phyloP scores from a whole-genome alignment of 192 early-diverging fungal genomes.

The Backusella psychrophila region DNA sequence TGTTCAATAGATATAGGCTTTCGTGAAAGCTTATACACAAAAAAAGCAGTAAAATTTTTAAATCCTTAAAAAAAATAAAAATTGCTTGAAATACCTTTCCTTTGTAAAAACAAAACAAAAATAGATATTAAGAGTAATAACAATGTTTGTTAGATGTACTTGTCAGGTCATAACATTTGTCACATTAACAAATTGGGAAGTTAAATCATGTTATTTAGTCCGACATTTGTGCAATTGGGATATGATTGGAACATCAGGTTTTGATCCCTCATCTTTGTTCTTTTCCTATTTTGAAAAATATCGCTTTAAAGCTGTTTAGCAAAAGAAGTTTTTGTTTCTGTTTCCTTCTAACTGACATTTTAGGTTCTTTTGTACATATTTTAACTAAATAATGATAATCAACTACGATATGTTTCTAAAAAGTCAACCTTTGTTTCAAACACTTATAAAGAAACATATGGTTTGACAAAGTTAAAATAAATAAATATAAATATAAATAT shows the following conservation, averaged over 20 bases:
- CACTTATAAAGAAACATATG: background rate
- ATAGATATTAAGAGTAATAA: background rate
- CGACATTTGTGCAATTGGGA: background rate
- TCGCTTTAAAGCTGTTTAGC: background rate
- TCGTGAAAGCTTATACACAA: background rate
- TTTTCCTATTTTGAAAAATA: background rate
- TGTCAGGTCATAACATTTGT: background rate
- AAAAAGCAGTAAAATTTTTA: conserved; percentile 4
- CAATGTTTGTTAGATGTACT: background rate
- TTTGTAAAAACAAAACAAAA: background rate
- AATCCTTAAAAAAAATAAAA: background rate
- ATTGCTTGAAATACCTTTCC: background rate
- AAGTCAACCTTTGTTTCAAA: background rate
- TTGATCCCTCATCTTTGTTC: background rate
- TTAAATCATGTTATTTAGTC: background rate
- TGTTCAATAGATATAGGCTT: background rate
- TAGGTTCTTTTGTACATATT: background rate
- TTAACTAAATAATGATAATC: background rate
- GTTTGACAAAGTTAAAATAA: background rate
- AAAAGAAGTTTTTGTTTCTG: background rate
- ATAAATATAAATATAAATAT: no score
- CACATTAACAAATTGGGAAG: background rate
- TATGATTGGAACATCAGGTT: background rate
- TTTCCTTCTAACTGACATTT: background rate
- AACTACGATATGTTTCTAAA: background rate